Base-by-base conservation (phyloP, 169 alveolate genomes). In the Cryptosporidium bovis region DNA sequence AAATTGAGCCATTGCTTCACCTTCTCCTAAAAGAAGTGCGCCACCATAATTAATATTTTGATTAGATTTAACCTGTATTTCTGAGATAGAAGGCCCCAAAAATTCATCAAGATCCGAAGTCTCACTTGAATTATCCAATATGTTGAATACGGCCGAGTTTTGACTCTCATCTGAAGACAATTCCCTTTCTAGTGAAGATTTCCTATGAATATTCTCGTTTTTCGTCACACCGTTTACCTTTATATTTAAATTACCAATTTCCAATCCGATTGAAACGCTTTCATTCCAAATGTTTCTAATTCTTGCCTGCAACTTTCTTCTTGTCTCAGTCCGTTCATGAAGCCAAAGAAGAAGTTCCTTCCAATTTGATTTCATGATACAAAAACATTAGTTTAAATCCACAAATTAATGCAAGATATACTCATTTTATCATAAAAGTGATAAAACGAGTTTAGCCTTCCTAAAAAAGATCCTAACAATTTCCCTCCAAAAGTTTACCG, bases 1-100 rank as follows among this genome's bases (percentile, higher is more conserved):
- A 93, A 91, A 95, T 40, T 94, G 95, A 24, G 97, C 97, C 82
- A 95, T 91, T 62, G 95, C 95, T 48, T 91, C 93, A 3, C 96
- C 96, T 69, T 93, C 96, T 36, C 97, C 97, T 4, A 71, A 77
- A 16, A 91, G 62, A 64, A 91, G 82, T 15, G 82, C 84, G 36
- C 53, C 65, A 34, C 93, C 93, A 50, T 69, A 87, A 82, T 91
- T 82, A 6, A 77, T n/a, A 33, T 62, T 77, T 48, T 77, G 64
- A 27, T 77, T 77, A 12, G 66, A 16, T 40, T 8, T 55, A 46
- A 56, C 31, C 31, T 55, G 62, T 7, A 77, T 60, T 4, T 77
- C 71, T 16, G 60, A 56, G 8, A 44, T 10, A 44, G 60, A 36
- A 6, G 87, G 87, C 2, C 87, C 87, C 18, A 77, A 60, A 4